Percentiles rank a stretch among this genome's conserved stretches.
Evolutionary conservation across 805 yeast genomes (phyloP).

Genomic region (Hanseniaspora meyeri): DNA sequence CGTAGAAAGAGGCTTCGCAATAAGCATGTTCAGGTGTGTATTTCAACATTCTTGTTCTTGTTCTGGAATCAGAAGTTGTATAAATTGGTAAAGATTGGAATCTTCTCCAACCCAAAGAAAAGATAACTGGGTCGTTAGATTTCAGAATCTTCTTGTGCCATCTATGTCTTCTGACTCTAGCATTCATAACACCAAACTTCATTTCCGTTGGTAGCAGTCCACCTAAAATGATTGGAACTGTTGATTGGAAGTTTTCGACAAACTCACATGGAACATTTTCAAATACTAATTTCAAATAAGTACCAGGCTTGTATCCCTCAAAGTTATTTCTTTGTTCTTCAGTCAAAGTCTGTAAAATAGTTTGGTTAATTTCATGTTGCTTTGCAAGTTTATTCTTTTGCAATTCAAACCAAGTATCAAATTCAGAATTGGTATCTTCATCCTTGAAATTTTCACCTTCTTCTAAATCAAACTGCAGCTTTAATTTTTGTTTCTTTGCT

Average conservation of each 20-base stretch:
- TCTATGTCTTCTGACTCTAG: slow-evolving; percentile 91
- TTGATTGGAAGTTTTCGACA: slow-evolving; percentile 72
- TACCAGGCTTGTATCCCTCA: slow-evolving; percentile 88
- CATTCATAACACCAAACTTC: slow-evolving; percentile 83
- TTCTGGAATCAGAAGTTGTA: slow-evolving; percentile 93
- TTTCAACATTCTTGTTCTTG: slow-evolving; percentile 93
- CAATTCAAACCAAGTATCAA: slow-evolving; percentile 94
- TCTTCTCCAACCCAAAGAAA: slow-evolving; percentile 96
- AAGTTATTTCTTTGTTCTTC: slow-evolving; percentile 61
- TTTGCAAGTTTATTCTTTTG: slow-evolving; percentile 96
- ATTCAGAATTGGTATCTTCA: slow-evolving; percentile 71
- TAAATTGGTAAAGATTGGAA: slow-evolving; percentile 93
- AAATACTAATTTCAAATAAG: slow-evolving; percentile 82
- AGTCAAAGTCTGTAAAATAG: slow-evolving; percentile 64
- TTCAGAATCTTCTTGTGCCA: slow-evolving; percentile 96
- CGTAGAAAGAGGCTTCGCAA: slow-evolving; percentile 90
- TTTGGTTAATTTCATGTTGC: slow-evolving; percentile 84
- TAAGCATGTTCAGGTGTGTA: slow-evolving; percentile 97
- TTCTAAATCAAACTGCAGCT: slow-evolving; percentile 68
- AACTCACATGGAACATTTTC: slow-evolving; percentile 81
- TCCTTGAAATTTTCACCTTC: slow-evolving; percentile 60
- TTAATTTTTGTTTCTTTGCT: slow-evolving; percentile 74
- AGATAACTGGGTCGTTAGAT: slow-evolving; percentile 85
- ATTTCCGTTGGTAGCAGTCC: slow-evolving; percentile 85
- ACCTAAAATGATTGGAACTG: slow-evolving; percentile 76